phyloP scores from a whole-genome alignment of 352 stramenopile genomes.

The Albugo laibachii region DNA sequence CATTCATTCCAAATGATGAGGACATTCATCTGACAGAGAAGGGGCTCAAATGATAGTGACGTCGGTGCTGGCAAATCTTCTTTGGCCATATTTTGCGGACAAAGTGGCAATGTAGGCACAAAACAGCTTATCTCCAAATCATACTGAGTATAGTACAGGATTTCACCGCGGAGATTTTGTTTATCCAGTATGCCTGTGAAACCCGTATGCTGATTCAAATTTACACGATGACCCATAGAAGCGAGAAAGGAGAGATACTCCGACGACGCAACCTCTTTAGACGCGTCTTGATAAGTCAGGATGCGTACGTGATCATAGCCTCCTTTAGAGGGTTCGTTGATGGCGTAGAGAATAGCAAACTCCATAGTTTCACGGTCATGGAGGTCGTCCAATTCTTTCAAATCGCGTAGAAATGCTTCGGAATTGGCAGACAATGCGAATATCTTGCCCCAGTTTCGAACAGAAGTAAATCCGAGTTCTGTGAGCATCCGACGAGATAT shows the following conservation, averaged over 20 bases:
- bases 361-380: slow-evolving; percentile 65
- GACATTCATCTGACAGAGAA: slow-evolving; percentile 49
- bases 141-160: slow-evolving; percentile 63
- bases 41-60: slow-evolving; percentile 3
- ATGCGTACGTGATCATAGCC: slow-evolving; percentile 62
- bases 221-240: slow-evolving; percentile 40
- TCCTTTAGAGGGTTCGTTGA: slow-evolving; percentile 36
- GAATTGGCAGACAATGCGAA: slow-evolving; percentile 49
- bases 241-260: slow-evolving; percentile 57
- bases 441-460: slow-evolving; percentile 69
- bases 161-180: slow-evolving; percentile 17
- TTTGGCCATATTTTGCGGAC: not conserved
- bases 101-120: slow-evolving; percentile 42
- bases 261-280: slow-evolving; percentile 14
- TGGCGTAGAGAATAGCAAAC: slow-evolving; percentile 53
- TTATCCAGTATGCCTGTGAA: slow-evolving; percentile 25
- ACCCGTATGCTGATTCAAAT: slow-evolving; percentile 17
- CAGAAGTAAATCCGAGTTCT: slow-evolving; percentile 58
- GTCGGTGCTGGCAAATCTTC: not conserved
- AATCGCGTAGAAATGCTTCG: slow-evolving; percentile 31
- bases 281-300: slow-evolving; percentile 26
- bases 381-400: slow-evolving; percentile 55
- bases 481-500: slow-evolving; percentile 68
- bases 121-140: slow-evolving; percentile 65
- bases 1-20: slow-evolving; percentile 78